Evolutionary conservation across 169 alveolate species (phyloP).

Genomic region (Hepatocystis sp.): DNA sequence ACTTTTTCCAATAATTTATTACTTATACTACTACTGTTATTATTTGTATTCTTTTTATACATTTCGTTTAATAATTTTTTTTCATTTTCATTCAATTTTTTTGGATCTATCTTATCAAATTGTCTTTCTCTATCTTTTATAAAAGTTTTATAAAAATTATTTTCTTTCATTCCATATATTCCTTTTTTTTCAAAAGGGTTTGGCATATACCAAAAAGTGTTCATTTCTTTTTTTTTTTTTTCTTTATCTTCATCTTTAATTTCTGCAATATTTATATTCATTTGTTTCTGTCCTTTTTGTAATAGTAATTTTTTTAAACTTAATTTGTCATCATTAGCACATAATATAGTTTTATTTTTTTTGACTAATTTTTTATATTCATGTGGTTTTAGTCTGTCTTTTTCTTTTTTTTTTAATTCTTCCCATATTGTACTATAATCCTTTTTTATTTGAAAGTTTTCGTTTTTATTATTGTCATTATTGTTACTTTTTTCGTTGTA

Average conservation of each 20-base stretch:
- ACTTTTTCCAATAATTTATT: constrained; percentile 22
- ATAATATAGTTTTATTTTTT: not conserved
- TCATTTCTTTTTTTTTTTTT: constrained; percentile 58
- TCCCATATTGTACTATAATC: constrained; percentile 2
- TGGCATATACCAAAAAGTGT: constrained; percentile 75
- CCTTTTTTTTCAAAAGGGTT: constrained; percentile 76
- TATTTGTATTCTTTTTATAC: constrained; percentile 7
- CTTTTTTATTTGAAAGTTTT: not conserved
- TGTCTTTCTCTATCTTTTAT: constrained; percentile 66
- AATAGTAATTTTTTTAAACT: constrained; percentile 18
- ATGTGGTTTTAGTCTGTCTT: constrained; percentile 49
- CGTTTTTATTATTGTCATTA: not conserved
- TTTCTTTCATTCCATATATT: constrained; percentile 73
- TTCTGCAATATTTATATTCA: constrained; percentile 23
- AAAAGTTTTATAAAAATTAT: constrained; percentile 60
- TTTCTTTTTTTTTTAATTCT: constrained; percentile 11
- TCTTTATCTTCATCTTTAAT: constrained; percentile 55
- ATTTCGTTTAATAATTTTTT: constrained; percentile 28
- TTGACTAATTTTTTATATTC: constrained; percentile 63
- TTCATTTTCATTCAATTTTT: constrained; percentile 58
- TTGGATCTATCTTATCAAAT: constrained; percentile 28
- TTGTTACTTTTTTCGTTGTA: not conserved
- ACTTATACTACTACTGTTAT: constrained; percentile 12
- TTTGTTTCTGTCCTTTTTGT: not conserved
- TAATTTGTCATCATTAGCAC: constrained; percentile 54